Conservation (phyloP, 495 filamentous ascomycete genomes). For the Xylaria venustula region DNA sequence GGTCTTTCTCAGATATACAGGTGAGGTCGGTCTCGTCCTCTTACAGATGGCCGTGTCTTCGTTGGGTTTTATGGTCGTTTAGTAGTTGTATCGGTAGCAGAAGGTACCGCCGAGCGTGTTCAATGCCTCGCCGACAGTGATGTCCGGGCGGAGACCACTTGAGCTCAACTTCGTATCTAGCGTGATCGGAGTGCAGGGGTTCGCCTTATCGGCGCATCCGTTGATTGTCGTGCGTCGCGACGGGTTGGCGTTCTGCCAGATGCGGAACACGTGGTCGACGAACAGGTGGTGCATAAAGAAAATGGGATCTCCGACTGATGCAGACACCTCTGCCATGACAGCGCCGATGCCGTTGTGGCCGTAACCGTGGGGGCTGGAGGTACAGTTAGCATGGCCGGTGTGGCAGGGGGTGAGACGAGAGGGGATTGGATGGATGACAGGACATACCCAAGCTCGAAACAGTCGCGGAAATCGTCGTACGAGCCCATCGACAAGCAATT, state of each 20-base stretch:
- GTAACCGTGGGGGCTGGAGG: slow-evolving; percentile 23
- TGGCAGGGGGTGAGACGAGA: background rate
- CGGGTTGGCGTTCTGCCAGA: slow-evolving; percentile 40
- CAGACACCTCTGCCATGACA: slow-evolving; percentile 35
- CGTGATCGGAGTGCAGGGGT: slow-evolving; percentile 29
- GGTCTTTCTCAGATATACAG: slow-evolving; percentile 6
- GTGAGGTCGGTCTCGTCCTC: background rate
- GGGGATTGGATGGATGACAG: background rate
- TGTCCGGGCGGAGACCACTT: slow-evolving; percentile 29
- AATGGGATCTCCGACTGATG: slow-evolving; percentile 39
- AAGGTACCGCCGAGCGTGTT: slow-evolving; percentile 33
- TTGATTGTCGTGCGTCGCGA: slow-evolving; percentile 30
- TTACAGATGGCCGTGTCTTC: background rate
- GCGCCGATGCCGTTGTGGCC: slow-evolving; percentile 36
- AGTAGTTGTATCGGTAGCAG: slow-evolving; percentile 44
- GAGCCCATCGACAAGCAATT: slow-evolving; percentile 26
- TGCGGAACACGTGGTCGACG: slow-evolving; percentile 38
- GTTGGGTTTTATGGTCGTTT: slow-evolving; percentile 7
- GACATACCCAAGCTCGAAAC: slow-evolving; percentile 32
- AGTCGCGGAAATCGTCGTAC: slow-evolving; percentile 30
- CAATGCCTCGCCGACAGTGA: slow-evolving; percentile 37
- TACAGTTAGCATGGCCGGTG: slow-evolving; percentile 13
- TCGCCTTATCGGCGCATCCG: slow-evolving; percentile 35
- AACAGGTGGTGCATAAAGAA: slow-evolving; percentile 46
- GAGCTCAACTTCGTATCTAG: slow-evolving; percentile 30